Evolutionary conservation across 1,284 basidiomycete genomes (phyloP).

Genomic region (Hemileia vastatrix): DNA sequence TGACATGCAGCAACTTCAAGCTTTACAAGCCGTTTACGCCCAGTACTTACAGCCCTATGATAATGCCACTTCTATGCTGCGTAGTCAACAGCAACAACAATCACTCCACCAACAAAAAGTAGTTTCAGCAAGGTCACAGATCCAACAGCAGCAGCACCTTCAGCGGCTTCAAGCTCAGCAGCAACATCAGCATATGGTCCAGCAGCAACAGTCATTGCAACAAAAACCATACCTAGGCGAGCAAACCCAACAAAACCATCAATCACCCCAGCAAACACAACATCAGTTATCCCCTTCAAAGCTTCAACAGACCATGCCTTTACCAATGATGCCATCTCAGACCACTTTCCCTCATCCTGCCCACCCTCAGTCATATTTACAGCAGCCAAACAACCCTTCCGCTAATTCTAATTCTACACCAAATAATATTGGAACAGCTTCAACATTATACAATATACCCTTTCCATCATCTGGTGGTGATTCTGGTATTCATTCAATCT

Average conservation of each 20-base stretch:
- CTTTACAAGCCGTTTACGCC: conserved; percentile 14
- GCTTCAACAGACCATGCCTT: conserved; percentile 1
- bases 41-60: conserved; percentile 17
- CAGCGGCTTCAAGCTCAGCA: conserved; percentile 5
- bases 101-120: conserved; percentile 8
- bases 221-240: conserved; percentile 4
- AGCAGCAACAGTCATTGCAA: conserved; percentile 6
- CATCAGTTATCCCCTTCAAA: neutral
- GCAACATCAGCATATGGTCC: neutral
- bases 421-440: neutral
- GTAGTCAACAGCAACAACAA: conserved; percentile 5
- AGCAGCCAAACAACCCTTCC: neutral
- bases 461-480: neutral
- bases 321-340: neutral
- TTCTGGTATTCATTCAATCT: neutral
- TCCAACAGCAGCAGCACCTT: conserved; percentile 4
- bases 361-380: neutral
- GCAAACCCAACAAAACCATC: conserved; percentile 17
- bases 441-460: conserved; percentile 3
- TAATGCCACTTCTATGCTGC: neutral
- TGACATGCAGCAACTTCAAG: conserved; percentile 18
- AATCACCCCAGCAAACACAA: conserved; percentile 1
- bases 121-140: too few species aligned
- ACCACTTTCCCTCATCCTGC: neutral
- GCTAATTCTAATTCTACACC: neutral